phyloP scores from a whole-genome alignment of 176 grass and related monocot genomes.

The Oryza australiensis region DNA sequence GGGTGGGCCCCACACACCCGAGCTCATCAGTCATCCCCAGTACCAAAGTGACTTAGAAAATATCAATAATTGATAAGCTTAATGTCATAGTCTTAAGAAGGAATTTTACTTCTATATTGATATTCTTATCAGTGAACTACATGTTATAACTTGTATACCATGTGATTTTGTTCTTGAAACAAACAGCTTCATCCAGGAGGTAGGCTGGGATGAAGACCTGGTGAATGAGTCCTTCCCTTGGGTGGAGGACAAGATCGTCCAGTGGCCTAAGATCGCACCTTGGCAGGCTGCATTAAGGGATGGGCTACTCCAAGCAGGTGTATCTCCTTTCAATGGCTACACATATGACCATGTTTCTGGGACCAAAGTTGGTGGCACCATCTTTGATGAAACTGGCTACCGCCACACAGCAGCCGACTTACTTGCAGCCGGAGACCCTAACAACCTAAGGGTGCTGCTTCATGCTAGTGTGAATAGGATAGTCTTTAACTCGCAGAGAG shows the following conservation, averaged over 20 bases:
- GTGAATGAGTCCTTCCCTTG: constrained; percentile 82
- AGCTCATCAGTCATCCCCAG: neutral
- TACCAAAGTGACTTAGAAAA: neutral
- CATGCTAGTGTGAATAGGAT: constrained; percentile 74
- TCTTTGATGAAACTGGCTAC: constrained; percentile 69
- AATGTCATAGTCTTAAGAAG: neutral
- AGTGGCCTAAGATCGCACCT: constrained; percentile 80
- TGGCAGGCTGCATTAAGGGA: constrained; percentile 72
- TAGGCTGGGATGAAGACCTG: constrained; percentile 68
- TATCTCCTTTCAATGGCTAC: constrained; percentile 86
- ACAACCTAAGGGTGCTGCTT: constrained; percentile 67
- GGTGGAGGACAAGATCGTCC: constrained; percentile 70
- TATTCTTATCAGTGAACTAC: constrained; percentile 11
- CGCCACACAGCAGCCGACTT: constrained; percentile 84
- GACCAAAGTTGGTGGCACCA: constrained; percentile 85
- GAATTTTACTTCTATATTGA: constrained; percentile 2
- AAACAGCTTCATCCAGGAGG: constrained; percentile 61
- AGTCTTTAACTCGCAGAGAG: constrained; percentile 48
- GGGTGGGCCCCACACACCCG: neutral
- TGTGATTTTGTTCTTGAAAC: constrained; percentile 19
- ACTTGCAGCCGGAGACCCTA: constrained; percentile 62
- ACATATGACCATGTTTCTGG: constrained; percentile 76
- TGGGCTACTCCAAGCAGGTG: constrained; percentile 68
- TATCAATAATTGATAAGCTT: neutral
- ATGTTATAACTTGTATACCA: constrained; percentile 13